Conservation (phyloP, 805 yeast species). For the Blastobotrys terrestris region DNA sequence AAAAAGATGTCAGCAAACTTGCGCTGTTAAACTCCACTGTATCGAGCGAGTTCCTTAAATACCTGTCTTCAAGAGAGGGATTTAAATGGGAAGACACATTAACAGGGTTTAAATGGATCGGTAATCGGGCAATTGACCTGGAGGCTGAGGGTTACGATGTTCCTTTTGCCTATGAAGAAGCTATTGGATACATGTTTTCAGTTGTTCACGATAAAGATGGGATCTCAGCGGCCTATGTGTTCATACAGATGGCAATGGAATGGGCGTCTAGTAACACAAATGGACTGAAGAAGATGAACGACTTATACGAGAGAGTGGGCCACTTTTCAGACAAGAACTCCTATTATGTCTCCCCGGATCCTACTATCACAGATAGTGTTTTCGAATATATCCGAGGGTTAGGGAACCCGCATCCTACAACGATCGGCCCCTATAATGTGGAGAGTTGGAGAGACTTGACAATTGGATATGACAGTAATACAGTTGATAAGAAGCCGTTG, state of each 20-base stretch:
- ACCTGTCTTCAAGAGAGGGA: conserved; percentile 58
- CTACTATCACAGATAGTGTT: conserved; percentile 44
- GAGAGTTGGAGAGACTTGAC: conserved; percentile 79
- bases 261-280: conserved; percentile 41
- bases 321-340: conserved; percentile 82
- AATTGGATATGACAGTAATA: conserved; percentile 67
- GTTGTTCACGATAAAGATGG: conserved; percentile 92
- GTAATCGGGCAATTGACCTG: conserved; percentile 74
- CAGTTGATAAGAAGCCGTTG: conserved; percentile 49
- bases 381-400: conserved; percentile 48
- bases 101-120: conserved; percentile 98
- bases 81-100: conserved; percentile 72
- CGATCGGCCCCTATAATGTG: conserved; percentile 54
- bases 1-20: conserved; percentile 25
- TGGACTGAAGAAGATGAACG: conserved; percentile 46
- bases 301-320: conserved; percentile 63
- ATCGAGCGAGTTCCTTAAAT: conserved; percentile 71
- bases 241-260: conserved; percentile 57
- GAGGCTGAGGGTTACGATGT: conserved; percentile 59
- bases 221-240: conserved; percentile 68
- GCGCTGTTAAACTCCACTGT: conserved; percentile 84
- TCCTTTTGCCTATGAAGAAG: conserved; percentile 93
- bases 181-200: conserved; percentile 88
- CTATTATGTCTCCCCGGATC: conserved; percentile 62
- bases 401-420: conserved; percentile 35